Base-by-base conservation (phyloP, 2,329 filamentous ascomycete species). In the Verticillium nonalfalfae region DNA sequence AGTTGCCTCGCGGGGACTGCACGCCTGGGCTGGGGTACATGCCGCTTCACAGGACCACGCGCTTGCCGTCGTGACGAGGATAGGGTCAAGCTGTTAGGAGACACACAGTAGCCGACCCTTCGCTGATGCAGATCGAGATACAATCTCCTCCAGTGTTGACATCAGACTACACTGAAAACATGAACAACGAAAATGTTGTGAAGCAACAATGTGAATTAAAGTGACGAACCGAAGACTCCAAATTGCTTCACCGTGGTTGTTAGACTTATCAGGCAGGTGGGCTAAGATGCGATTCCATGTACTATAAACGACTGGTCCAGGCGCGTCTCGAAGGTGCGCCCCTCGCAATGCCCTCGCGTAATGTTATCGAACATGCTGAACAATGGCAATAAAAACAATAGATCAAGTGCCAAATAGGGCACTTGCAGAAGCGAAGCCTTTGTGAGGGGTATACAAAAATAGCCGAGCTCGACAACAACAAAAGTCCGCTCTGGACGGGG, bases 401-500 rank as follows among this genome's bases (percentile, higher is more conserved):
- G 21, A 26, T 7, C n/a, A 21, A 50, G n/a, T 50, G 40, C 40
- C 21, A 11, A 10, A 14, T 2, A 50, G 26, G 26, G 40, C 9
- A 50, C 40, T 21, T 21, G 26, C 57, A 21, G 14, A 59, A 15
- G 18, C 15, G 58, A 33, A 40, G 40, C 26, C 31, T n/a, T 4
- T 36, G 52, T 54, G 31, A 34, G 45, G 54, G 54, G 54, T 56
- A 56, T 56, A 56, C 54, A 56, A 56, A 56, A 50, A 21, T 21
- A 14, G 18, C 18, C 40, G n/a, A 50, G 40, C n/a, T 21, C 21
- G 26, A 59, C 40, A 26, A 36, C 58, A 63, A 64, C 35, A 59
- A 62, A 61, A 62, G 64, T 60, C 62, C 62, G 56, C 57, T 58
- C 33, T 31, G 64, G 61, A 61, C 61, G 58, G 64, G 64, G 64